Evolutionary conservation across 345 rosid genomes (phyloP), one percentile per base, ranked within the genome.

Genomic region (Trapa bicornis): DNA sequence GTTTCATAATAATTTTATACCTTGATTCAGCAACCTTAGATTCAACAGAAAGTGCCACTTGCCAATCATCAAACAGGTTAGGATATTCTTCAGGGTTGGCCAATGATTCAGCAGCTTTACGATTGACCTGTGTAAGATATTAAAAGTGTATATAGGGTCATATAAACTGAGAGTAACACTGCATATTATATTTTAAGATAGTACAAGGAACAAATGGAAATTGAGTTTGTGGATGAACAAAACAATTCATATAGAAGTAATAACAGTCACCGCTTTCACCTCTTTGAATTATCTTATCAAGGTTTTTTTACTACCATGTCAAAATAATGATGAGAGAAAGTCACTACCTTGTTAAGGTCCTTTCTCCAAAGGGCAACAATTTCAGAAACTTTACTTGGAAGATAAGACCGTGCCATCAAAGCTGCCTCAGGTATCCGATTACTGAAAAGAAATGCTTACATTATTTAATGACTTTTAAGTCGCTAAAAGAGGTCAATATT

Each of bases 361-460:
- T 95, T 95, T 77, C 96, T 95, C 99, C 99, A 95, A 68, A 87
- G 82, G 69, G 91, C 87, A 53, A 89, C 89, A 72, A 95, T 91
- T 81, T 91, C 96, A 35, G 99, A 85, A 75, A 89, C 99, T 80
- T 91, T 95, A 87, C 97, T 91, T 66, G 97, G 99, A 75, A 95
- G 93, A 79, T 91, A 95, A 67, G 99, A 91, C 67, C 99, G 80
- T 45, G 99, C 99, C 96, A 95, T 89, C 76, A 91, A 78, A 78
- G 99, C 99, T 81, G 99, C 99, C 83, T 95, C 99, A 17, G 99
- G 99, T 83, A 91, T 87, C 81, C 99, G 96, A 77, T 91, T 91
- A 73, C 99, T 95, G 81, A 75, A 80, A 71, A 65, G 69, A 65
- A 74, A 74, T 32, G 14, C 15, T 58, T 11, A 8, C 32, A 35